Conservation (phyloP, 129 eudicot species). For the Silybum marianum region DNA sequence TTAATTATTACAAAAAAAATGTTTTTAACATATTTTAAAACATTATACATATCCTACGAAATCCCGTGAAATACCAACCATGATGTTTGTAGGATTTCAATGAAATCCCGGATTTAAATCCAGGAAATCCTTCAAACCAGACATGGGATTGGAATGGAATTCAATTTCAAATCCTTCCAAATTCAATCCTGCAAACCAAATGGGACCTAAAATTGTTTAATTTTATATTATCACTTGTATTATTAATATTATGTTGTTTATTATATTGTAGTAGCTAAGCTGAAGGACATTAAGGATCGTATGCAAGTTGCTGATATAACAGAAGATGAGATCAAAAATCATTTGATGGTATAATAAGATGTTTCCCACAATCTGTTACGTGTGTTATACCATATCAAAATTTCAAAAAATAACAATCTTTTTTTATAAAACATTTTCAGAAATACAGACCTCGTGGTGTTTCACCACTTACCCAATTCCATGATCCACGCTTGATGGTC, state of each 20-base stretch:
- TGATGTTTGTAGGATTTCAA: too few species aligned
- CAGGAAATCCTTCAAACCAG: too few species aligned
- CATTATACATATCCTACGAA: too few species aligned
- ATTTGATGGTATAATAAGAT: conserved; percentile 47
- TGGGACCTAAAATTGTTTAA: not conserved
- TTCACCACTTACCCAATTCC: not conserved
- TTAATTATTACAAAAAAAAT: too few species aligned
- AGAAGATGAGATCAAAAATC: conserved; percentile 68
- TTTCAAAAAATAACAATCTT: not conserved
- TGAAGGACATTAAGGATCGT: conserved; percentile 56
- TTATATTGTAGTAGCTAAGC: conserved; percentile 56
- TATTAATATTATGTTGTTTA: not conserved
- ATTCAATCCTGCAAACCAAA: too few species aligned
- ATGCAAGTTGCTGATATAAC: conserved; percentile 65
- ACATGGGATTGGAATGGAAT: too few species aligned
- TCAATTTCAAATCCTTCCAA: too few species aligned
- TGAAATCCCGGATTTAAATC: too few species aligned
- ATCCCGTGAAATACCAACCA: too few species aligned
- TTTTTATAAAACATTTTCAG: conserved; percentile 31
- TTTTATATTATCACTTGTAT: not conserved
- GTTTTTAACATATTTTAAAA: too few species aligned
- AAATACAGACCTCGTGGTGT: conserved; percentile 42
- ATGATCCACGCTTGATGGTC: not conserved
- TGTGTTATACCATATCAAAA: not conserved
- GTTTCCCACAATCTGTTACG: not conserved